phyloP scores from a whole-genome alignment of 2,329 filamentous ascomycete species.

The Aspergillus phoenicis region DNA sequence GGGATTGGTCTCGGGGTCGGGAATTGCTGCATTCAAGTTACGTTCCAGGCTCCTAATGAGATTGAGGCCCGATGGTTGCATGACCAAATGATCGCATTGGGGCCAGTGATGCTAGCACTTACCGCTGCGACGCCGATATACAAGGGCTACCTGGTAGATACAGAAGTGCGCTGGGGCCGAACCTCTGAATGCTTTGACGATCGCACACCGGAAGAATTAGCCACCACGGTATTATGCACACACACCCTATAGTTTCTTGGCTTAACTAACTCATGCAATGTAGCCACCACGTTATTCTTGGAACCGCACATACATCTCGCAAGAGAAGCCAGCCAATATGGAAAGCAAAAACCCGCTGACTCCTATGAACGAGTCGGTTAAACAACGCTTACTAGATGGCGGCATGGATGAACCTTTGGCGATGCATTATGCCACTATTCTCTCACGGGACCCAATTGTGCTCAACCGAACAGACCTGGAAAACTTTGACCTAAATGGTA shows the following conservation, averaged over 20 bases:
- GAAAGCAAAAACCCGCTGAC: neutral
- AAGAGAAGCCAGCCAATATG: conserved; percentile 52
- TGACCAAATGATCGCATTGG: conserved; percentile 23
- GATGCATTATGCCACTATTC: conserved; percentile 19
- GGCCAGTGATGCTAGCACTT: conserved; percentile 22
- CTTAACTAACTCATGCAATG: neutral
- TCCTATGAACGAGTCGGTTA: conserved; percentile 10
- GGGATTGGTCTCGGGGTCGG: conserved; percentile 15
- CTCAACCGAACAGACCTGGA: conserved; percentile 18
- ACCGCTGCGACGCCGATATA: conserved; percentile 24
- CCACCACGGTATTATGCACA: neutral
- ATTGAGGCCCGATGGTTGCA: conserved; percentile 22
- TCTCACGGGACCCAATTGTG: conserved; percentile 18
- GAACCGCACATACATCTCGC: conserved; percentile 74
- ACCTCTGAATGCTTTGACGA: conserved; percentile 20
- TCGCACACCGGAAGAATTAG: conserved; percentile 9
- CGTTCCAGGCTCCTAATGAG: conserved; percentile 21
- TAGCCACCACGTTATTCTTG: conserved; percentile 7
- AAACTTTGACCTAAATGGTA: conserved; percentile 10
- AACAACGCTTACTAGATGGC: conserved; percentile 17
- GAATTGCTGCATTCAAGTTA: conserved; percentile 23
- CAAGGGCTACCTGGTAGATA: conserved; percentile 23
- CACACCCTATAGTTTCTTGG: neutral
- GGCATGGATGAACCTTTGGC: conserved; percentile 25
- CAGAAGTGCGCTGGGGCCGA: conserved; percentile 22